These are phyloP conservation scores for Pleodorina starrii DNA, from an alignment of 139 green algal species.

Conservation along the genomic window DNA sequence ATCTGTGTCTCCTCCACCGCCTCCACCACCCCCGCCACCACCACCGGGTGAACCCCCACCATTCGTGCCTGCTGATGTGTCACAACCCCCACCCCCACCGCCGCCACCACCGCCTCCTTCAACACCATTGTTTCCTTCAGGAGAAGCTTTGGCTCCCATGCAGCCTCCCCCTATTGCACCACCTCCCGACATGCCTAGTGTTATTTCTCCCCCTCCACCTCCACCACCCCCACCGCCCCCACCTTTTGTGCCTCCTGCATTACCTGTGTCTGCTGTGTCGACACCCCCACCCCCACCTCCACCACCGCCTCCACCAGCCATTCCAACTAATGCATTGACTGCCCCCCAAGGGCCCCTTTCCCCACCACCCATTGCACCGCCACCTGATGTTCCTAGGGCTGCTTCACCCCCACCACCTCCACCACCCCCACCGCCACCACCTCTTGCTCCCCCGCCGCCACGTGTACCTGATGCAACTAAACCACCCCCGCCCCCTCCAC, in stretches of 20 bases:
- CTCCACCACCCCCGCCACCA: not conserved
- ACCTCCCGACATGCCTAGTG: too few relatives aligned
- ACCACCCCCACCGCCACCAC: not conserved
- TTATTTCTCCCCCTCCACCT: too few relatives aligned
- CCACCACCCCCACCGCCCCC: too few relatives aligned
- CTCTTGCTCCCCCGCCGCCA: not conserved
- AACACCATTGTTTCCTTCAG: too few relatives aligned
- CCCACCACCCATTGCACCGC: not conserved
- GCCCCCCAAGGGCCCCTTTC: not conserved
- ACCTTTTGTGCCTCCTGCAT: too few relatives aligned
- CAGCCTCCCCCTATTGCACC: too few relatives aligned
- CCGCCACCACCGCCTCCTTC: too few relatives aligned
- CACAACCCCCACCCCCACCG: not conserved
- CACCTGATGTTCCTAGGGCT: not conserved
- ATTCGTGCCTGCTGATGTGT: not conserved
- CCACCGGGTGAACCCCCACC: not conserved
- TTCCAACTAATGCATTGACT: not conserved
- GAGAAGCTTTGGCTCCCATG: too few relatives aligned
- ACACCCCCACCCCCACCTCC: not conserved
- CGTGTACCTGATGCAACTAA: not conserved
- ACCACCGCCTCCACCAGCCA: not conserved
- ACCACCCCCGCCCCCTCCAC: constrained; percentile 1
- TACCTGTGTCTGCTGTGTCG: too few relatives aligned
- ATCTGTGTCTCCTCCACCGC: not conserved
- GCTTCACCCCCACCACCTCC: not conserved